Evolutionary conservation across 2,329 filamentous ascomycete genomes (phyloP).

Genomic region (Trichoderma atroviride): DNA sequence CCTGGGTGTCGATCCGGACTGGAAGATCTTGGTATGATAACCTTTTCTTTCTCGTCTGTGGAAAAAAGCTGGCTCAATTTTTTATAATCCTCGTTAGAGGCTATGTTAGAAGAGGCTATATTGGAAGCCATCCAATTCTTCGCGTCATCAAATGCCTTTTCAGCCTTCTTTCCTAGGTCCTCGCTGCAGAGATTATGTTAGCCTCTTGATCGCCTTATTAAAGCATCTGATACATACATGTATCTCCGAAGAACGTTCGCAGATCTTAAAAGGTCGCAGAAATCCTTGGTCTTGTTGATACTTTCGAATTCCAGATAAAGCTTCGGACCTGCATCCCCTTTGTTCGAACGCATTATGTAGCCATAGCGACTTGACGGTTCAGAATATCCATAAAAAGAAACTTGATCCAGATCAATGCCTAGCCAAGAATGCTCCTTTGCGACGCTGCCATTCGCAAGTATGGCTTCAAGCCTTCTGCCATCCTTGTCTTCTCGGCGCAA

Average conservation of each 20-base stretch:
- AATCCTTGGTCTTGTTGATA: not conserved
- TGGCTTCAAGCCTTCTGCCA: constrained; percentile 20
- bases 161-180: not conserved
- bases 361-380: constrained; percentile 30
- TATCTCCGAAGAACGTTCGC: not conserved
- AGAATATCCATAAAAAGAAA: constrained; percentile 29
- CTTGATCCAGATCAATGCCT: constrained; percentile 28
- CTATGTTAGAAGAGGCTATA: not conserved
- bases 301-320: constrained; percentile 33
- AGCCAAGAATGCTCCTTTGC: constrained; percentile 31
- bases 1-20: not conserved
- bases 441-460: not conserved
- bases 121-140: constrained; percentile 11
- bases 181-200: not conserved
- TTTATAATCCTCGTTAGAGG: not conserved
- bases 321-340: not conserved
- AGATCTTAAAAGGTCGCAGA: not conserved
- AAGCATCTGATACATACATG: not conserved
- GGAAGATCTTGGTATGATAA: not conserved
- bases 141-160: constrained; percentile 23
- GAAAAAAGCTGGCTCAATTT: not conserved
- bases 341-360: constrained; percentile 32
- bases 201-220: not conserved
- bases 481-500: constrained; percentile 13
- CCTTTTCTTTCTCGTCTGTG: not conserved